Percentiles rank a stretch among this genome's conserved stretches.
Evolutionary conservation across 305 asterid genomes (phyloP).

Genomic region (Fraxinus albicans): DNA sequence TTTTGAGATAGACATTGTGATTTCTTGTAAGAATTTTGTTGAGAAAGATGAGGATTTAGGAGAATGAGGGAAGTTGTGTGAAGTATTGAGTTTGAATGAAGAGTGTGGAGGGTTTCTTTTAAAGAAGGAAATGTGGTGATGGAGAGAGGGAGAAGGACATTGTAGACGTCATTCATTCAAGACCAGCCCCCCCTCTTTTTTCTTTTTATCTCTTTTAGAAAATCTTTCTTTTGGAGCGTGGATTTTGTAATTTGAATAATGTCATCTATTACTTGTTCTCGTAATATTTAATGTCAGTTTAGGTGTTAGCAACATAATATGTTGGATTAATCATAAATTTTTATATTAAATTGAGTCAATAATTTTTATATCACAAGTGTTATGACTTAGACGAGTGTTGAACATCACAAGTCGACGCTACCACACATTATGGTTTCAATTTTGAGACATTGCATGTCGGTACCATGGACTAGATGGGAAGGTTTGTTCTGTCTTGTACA

Average conservation of each 20-base stretch:
- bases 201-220: background rate
- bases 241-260: background rate
- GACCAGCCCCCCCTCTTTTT: background rate
- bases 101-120: conserved; percentile 10
- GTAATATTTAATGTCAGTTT: too few relatives aligned
- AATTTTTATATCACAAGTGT: background rate
- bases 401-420: background rate
- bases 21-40: background rate
- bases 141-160: conserved; percentile 14
- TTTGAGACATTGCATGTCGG: too few relatives aligned
- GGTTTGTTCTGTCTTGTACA: too few relatives aligned
- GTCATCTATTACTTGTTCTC: too few relatives aligned
- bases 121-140: too few relatives aligned
- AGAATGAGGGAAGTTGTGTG: conserved; percentile 13
- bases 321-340: background rate
- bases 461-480: too few relatives aligned
- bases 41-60: background rate
- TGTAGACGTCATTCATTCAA: background rate
- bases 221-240: background rate
- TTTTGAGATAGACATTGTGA: conserved; percentile 43
- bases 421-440: background rate
- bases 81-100: background rate
- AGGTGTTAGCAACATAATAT: background rate
- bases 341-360: background rate
- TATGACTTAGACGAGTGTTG: background rate